Evolutionary conservation across 2,329 filamentous ascomycete genomes (phyloP), one percentile per base, ranked within the genome.

Genomic region (Fusarium devonianum): DNA sequence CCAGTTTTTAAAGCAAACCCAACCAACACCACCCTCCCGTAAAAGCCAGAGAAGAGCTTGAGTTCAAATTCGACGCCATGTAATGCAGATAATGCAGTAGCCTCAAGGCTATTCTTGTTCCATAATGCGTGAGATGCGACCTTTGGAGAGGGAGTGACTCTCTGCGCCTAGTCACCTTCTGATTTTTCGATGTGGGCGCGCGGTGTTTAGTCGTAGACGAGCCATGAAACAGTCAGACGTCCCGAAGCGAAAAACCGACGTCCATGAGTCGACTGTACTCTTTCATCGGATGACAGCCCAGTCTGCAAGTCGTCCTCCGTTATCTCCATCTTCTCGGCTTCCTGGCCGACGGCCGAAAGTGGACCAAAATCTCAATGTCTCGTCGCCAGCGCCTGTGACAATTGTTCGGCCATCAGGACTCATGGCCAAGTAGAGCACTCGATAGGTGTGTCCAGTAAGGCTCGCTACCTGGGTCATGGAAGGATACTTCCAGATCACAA

Each of bases 401-500:
- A 99, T 90, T 3, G 91, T 89, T 62, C 92, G 85, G 13, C 94
- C 94, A 67, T 97, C 93, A 1, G 94, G 94, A 67, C 92, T 97
- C 92, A 97, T 97, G 22, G 92, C 92, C 41, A 99, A 80, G 70
- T 97, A 99, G 3, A 99, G 79, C 10, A 99, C 94, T 67, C 94
- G 88, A 73, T 95, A 97, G 2, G 94, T 99, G 71, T 99, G 94
- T 1, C 94, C 94, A 0, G 94, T 99, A 34, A 99, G 78, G 61
- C 90, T 96, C 29, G 91, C 93, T 7, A 99, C 92, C 70, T 97
- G 94, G 37, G 91, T 91, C 94, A 99, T 97, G 61, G 88, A 92
- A 2, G 94, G 94, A 68, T 99, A 99, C 69, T 99, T 99, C 94
- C 94, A 99, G 45, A 99, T 91, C 26, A 97, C 93, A 64, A 99